Evolutionary conservation across 1,284 basidiomycete species (phyloP), one percentile per base, ranked within the genome.

Genomic region (Rhodotorula sp.): DNA sequence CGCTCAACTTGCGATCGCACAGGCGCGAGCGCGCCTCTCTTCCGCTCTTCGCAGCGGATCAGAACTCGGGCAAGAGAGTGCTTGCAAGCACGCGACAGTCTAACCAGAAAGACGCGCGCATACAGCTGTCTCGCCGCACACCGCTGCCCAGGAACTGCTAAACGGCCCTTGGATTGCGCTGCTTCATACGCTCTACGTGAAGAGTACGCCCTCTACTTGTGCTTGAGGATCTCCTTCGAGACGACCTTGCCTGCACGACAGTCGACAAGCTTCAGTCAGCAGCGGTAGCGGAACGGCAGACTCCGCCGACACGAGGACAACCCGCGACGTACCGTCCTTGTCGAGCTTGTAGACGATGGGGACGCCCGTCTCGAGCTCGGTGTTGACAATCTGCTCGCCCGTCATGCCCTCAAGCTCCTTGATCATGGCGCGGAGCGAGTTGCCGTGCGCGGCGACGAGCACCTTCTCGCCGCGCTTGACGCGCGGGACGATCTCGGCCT

Each of bases 381-480:
- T 78, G 62, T 80, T 80, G 77, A 82, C 78, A 56, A 83, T 82
- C 71, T 83, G 73, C 50, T 83, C 82, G 34, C 80, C 79, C 8
- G 77, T 73, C 58, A 83, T 78, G 55, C 74, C 64, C 75, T 83
- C 82, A 55, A 83, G 78, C 55, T 79, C 74, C 82, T 80, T 83
- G 77, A 83, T 83, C 75, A 83, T 81, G 45, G 81, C 78, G 3
- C 78, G 66, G 42, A 79, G 70, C 58, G 82, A 83, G 81, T 84
- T 83, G 55, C 83, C 83, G 77, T 84, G 83, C 49, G 82, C 82
- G 45, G 82, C 79, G 41, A 83, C 79, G 64, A 83, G 79, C 25
- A 83, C 80, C 73, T 82, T 82, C 78, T 84, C 81, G 67, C 82
- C 82, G 65, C 79, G 67, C 50, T 77, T 67, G 63, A 84, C 77